Evolutionary conservation across 2,329 filamentous ascomycete genomes (phyloP).

Genomic region (Ustilaginoidea virens): DNA sequence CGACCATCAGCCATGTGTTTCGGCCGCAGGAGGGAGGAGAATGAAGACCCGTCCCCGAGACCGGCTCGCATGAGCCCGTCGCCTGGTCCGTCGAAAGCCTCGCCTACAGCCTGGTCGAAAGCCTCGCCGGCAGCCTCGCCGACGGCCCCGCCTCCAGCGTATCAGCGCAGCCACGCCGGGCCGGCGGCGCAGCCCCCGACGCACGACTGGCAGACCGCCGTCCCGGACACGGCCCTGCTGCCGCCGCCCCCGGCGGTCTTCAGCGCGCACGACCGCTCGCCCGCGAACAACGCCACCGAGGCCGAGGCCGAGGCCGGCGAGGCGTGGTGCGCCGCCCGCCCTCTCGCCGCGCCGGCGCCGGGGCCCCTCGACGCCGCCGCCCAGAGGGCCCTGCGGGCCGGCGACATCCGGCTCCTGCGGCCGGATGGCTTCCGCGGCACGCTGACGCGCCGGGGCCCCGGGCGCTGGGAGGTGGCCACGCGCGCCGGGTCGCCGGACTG

Average conservation of each 20-base stretch:
- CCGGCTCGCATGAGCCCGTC: no score
- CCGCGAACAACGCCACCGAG: constrained; percentile 52
- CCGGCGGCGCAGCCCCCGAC: constrained; percentile 12
- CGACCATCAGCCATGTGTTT: constrained; percentile 41
- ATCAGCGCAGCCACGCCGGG: constrained; percentile 12
- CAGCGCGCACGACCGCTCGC: constrained; percentile 45
- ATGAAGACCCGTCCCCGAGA: constrained; percentile 23
- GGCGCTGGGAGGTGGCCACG: constrained; percentile 30
- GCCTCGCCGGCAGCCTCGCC: constrained; percentile 11
- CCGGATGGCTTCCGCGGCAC: constrained; percentile 32
- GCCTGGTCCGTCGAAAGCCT: no score
- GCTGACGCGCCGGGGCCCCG: constrained; percentile 28
- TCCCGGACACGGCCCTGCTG: constrained; percentile 57
- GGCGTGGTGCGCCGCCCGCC: constrained; percentile 47
- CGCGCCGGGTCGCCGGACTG: neutral
- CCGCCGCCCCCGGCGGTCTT: constrained; percentile 58
- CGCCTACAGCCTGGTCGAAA: no score
- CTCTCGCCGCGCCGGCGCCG: constrained; percentile 37
- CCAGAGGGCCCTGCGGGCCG: constrained; percentile 29
- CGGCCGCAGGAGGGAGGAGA: constrained; percentile 25
- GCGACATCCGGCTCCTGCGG: constrained; percentile 38
- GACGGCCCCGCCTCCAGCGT: no score
- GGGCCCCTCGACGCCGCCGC: constrained; percentile 31
- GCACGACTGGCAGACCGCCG: constrained; percentile 56
- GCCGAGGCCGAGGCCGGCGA: constrained; percentile 49